Evolutionary conservation across 345 rosid genomes (phyloP), one percentile per base, ranked within the genome.

Genomic region (Melaleuca alternifolia): DNA sequence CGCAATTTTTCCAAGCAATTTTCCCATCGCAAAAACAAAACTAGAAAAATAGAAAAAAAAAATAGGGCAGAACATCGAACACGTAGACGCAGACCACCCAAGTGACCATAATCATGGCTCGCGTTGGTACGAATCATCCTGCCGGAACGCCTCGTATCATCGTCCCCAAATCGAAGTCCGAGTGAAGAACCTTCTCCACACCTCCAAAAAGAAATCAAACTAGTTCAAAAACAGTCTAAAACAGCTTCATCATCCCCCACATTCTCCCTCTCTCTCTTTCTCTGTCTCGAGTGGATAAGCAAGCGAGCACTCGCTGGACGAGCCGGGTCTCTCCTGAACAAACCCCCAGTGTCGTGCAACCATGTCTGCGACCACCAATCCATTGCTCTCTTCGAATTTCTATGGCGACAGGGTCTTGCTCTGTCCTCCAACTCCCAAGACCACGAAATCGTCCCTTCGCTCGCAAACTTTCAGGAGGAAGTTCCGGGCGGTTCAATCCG

Each of bases 301-400:
- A 50, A 82, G 56, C 44, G 18, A 71, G 37, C 57, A 16, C n/a
- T 46, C 82, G 50, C 83, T 61, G 61, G 18, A 50, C 83, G 30
- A 75, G 10, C 51, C 65, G 33, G 20, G 51, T 12, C 54, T 30
- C 65, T 26, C 77, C 41, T 52, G 77, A 65, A 2, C 48, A 37
- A 5, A 59, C 33, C 81, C 81, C 81, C 33, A 71, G 48, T 5
- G 81, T 52, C 81, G 6, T 18, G 0, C 85, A 9, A 50, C 83
- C 48, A 89, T 87, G 87, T 86, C 91, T 13, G 81, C 90, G 4
- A 11, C 86, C 11, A 54, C 87, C 23, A 89, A 89, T 62, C 88
- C 90, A 10, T 52, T 90, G 30, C 91, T 88, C 53, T 88, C 87
- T 54, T 89, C 91, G 5, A 65, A 59, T 81, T 88, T 90, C 88